Base-by-base conservation (phyloP, 1,284 basidiomycete genomes). In the Inonotus obliquus region DNA sequence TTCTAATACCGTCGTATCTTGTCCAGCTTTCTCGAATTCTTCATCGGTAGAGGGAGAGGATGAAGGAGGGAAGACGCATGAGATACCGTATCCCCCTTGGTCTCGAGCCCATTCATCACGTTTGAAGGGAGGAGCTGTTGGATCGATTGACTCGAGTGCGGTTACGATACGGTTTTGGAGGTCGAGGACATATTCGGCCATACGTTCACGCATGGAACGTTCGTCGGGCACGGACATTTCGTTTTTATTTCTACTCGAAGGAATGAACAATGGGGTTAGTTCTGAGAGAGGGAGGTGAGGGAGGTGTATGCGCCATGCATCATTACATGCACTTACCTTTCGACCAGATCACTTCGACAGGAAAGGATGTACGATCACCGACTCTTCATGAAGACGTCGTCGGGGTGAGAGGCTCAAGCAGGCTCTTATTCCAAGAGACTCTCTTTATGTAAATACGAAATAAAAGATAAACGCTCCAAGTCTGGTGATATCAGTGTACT, bases 101-200 rank as follows among this genome's bases (percentile, higher is more conserved):
- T 88, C 74, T 55, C 96, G 85, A 55, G 86, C 73, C 96, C 96
- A 96, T 38, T 85, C 79, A 74, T 98, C 96, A 52, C 91, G 89
- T 66, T 91, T 84, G 81, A 98, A 98, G 57, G 76, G 76, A 1
- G 84, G 82, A 1, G 86, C 82, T 47, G 75, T 72, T 4, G 87
- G 83, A 71, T 98, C 96, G 67, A 97, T 82, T 11, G 79, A 72
- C 72, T 97, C 92, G 65, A 99, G 81, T 0, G 86, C 83, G 41
- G 75, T 70, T 63, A 98, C 92, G 65, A 99, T 98, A 48, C 85
- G 77, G 55, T 90, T 81, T 74, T 98, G 96, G 25, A 98, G 84
- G 9, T 75, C 72, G 65, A 85, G 81, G 71, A 98, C 84, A 76
- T 92, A 96, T 10, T 82, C 79, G 64, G 92, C 87, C 72, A 98